Evolutionary conservation across 257 asterid genomes (phyloP).

Genomic region (Ehretia macrophylla): DNA sequence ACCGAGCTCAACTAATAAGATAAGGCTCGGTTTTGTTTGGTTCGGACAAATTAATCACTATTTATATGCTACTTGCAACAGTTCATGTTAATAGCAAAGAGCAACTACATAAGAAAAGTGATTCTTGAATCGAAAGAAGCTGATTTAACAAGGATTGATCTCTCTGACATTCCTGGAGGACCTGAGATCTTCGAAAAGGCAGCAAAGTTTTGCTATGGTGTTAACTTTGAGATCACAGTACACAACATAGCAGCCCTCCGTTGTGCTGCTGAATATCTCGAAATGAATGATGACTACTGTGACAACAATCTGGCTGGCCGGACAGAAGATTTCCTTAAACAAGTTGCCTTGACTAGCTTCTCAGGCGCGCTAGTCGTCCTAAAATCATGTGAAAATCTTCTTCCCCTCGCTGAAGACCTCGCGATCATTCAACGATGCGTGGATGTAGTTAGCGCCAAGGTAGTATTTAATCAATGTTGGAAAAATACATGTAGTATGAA

Average conservation of each 20-base stretch:
- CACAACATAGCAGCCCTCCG: slow-evolving; percentile 88
- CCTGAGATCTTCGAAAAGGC: slow-evolving; percentile 87
- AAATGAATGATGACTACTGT: slow-evolving; percentile 81
- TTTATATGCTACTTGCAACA: slow-evolving; percentile 15
- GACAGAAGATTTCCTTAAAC: slow-evolving; percentile 76
- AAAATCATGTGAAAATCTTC: slow-evolving; percentile 77
- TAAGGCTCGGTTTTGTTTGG: too few relatives aligned
- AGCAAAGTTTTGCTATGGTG: slow-evolving; percentile 91
- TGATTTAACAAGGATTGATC: slow-evolving; percentile 55
- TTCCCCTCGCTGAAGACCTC: slow-evolving; percentile 82
- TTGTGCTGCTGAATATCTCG: slow-evolving; percentile 85
- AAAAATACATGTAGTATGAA: background rate
- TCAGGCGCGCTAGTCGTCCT: slow-evolving; percentile 85
- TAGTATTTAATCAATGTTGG: background rate
- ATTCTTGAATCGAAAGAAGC: slow-evolving; percentile 63
- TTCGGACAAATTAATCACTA: too few relatives aligned
- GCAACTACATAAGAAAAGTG: slow-evolving; percentile 71
- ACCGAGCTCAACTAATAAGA: too few relatives aligned
- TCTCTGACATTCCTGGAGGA: slow-evolving; percentile 85
- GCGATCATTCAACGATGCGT: slow-evolving; percentile 65
- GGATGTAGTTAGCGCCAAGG: slow-evolving; percentile 86
- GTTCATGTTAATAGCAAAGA: slow-evolving; percentile 97
- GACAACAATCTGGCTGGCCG: slow-evolving; percentile 72
- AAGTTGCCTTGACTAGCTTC: slow-evolving; percentile 74
- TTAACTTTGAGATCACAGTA: slow-evolving; percentile 93